phyloP scores from a whole-genome alignment of 2,329 filamentous ascomycete species.

The Colletotrichum tabaci region DNA sequence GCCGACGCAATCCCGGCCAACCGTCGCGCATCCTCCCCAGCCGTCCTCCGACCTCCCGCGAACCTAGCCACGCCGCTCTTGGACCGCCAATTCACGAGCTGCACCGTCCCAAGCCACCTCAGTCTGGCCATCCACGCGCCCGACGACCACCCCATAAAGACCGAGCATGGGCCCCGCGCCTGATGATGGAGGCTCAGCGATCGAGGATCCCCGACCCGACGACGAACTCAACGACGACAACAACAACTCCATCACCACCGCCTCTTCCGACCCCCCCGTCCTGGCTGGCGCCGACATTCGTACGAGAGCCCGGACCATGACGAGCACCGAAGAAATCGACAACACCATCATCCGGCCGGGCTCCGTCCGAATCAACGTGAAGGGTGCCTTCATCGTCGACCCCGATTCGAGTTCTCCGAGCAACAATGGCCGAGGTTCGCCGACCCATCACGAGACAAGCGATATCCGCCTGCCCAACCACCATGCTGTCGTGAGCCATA shows the following conservation, averaged over 20 bases:
- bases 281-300: slow-evolving; percentile 28
- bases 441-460: slow-evolving; percentile 78
- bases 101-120: slow-evolving; percentile 31
- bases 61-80: slow-evolving; percentile 29
- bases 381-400: slow-evolving; percentile 96
- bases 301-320: slow-evolving; percentile 53
- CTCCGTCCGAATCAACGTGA: slow-evolving; percentile 93
- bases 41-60: slow-evolving; percentile 31
- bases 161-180: slow-evolving; percentile 41
- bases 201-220: slow-evolving; percentile 34
- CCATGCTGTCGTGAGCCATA: slow-evolving; percentile 94
- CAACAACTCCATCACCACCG: slow-evolving; percentile 5
- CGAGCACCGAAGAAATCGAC: slow-evolving; percentile 71
- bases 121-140: slow-evolving; percentile 29
- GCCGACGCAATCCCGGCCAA: slow-evolving; percentile 13
- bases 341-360: slow-evolving; percentile 74
- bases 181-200: slow-evolving; percentile 36
- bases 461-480: slow-evolving; percentile 98
- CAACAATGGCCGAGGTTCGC: slow-evolving; percentile 61
- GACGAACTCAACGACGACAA: slow-evolving; percentile 20
- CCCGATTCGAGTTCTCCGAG: slow-evolving; percentile 75
- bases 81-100: slow-evolving; percentile 34
- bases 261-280: slow-evolving; percentile 21
- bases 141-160: slow-evolving; percentile 35
- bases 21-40: slow-evolving; percentile 31